Evolutionary conservation across 768 basidiomycete genomes (phyloP).

Genomic region (Gyrodon lividus): DNA sequence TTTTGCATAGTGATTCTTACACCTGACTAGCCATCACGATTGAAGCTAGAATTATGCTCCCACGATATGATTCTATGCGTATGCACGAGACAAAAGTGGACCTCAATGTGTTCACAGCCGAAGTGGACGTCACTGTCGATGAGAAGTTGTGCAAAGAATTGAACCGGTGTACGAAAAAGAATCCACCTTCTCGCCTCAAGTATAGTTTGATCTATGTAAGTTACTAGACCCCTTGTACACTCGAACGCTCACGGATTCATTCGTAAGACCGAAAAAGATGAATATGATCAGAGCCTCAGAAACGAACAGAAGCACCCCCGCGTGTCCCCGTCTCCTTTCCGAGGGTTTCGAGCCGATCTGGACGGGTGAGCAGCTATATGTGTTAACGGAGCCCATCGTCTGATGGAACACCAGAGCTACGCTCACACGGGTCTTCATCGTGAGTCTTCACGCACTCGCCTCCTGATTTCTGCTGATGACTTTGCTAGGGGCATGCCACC

Average conservation of each 20-base stretch:
- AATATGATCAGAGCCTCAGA: neutral
- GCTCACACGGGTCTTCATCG: neutral
- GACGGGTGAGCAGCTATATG: neutral
- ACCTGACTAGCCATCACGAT: conserved; percentile 60
- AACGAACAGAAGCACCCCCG: neutral
- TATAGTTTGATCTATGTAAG: neutral
- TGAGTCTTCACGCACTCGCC: neutral
- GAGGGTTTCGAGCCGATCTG: neutral
- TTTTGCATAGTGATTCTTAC: neutral
- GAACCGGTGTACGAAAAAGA: neutral
- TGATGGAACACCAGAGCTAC: neutral
- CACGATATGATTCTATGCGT: conserved; percentile 49
- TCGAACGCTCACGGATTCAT: neutral
- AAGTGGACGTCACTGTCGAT: neutral
- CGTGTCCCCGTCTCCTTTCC: neutral
- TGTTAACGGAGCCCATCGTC: neutral
- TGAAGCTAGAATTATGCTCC: conserved; percentile 72
- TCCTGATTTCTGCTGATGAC: conserved; percentile 1
- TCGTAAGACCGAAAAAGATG: neutral
- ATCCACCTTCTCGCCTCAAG: neutral
- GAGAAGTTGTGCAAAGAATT: neutral
- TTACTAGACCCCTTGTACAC: neutral
- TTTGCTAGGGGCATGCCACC: conserved; percentile 74
- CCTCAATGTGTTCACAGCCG: conserved; percentile 26
- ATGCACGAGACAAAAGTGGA: conserved; percentile 13